Evolutionary conservation across 2,329 filamentous ascomycete species (phyloP).

Genomic region (Clarireedia sp.): DNA sequence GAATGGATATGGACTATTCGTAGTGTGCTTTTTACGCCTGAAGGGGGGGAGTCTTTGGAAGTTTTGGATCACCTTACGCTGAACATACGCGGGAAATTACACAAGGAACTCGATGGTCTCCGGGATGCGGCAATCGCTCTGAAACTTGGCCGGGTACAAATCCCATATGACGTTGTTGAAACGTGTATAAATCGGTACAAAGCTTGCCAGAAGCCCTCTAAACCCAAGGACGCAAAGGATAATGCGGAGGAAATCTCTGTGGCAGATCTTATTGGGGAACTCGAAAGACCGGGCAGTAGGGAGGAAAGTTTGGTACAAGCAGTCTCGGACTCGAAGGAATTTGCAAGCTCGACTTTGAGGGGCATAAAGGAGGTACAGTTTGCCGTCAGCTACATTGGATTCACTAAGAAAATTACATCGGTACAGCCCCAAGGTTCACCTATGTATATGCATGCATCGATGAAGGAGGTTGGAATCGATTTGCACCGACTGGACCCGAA

Average conservation of each 20-base stretch:
- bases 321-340: conserved; percentile 87
- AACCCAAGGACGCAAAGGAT: conserved; percentile 21
- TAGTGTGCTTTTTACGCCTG: conserved; percentile 81
- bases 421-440: conserved; percentile 60
- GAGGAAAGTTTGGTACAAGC: conserved; percentile 66
- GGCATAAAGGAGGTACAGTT: conserved; percentile 97
- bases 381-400: conserved; percentile 79
- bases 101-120: conserved; percentile 76
- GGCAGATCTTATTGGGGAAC: conserved; percentile 65
- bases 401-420: conserved; percentile 71
- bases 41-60: conserved; percentile 78
- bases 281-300: conserved; percentile 52
- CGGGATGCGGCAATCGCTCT: conserved; percentile 83
- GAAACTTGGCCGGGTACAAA: conserved; percentile 82
- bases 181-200: conserved; percentile 52
- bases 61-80: conserved; percentile 80
- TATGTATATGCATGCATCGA: conserved; percentile 76
- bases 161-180: conserved; percentile 81
- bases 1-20: conserved; percentile 89
- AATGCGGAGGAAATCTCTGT: conserved; percentile 56
- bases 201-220: conserved; percentile 31
- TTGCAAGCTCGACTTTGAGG: conserved; percentile 78
- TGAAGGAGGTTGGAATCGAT: conserved; percentile 94
- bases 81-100: conserved; percentile 86
- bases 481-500: conserved; percentile 84